Conservation (phyloP, 805 yeast species). For the Cyberlindnera subsufficiens region DNA sequence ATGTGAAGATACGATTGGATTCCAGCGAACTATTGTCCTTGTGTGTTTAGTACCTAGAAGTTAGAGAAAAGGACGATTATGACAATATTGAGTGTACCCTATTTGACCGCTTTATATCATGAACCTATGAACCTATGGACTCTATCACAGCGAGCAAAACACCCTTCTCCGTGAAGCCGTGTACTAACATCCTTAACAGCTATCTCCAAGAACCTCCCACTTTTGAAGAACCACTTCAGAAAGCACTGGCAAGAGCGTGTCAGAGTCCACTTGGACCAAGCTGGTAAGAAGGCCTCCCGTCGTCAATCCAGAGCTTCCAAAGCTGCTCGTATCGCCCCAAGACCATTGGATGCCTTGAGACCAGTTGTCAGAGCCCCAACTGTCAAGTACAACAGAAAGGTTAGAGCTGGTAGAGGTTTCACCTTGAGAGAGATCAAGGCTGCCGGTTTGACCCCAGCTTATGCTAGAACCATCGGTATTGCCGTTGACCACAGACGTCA, state of each 20-base stretch:
- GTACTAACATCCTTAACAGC: constrained; percentile 44
- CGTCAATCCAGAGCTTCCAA: constrained; percentile 89
- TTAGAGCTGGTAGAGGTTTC: constrained; percentile 99
- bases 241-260: constrained; percentile 99
- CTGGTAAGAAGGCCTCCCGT: constrained; percentile 98
- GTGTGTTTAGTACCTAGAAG: no score
- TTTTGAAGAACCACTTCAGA: constrained; percentile 99
- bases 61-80: no score
- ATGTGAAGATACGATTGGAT: no score
- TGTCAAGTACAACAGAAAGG: constrained; percentile 97
- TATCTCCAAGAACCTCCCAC: constrained; percentile 97
- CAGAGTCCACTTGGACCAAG: constrained; percentile 99
- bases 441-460: constrained; percentile 87
- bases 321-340: constrained; percentile 96
- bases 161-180: not conserved
- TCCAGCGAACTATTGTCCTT: no score
- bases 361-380: constrained; percentile 99
- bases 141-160: no score
- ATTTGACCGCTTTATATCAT: no score
- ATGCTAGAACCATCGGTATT: constrained; percentile 98
- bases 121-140: no score
- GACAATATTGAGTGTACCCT: no score
- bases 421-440: constrained; percentile 97
- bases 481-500: constrained; percentile 99
- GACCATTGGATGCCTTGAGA: constrained; percentile 93